phyloP scores from a whole-genome alignment of 768 basidiomycete species.

The Termitomyces sp. region DNA sequence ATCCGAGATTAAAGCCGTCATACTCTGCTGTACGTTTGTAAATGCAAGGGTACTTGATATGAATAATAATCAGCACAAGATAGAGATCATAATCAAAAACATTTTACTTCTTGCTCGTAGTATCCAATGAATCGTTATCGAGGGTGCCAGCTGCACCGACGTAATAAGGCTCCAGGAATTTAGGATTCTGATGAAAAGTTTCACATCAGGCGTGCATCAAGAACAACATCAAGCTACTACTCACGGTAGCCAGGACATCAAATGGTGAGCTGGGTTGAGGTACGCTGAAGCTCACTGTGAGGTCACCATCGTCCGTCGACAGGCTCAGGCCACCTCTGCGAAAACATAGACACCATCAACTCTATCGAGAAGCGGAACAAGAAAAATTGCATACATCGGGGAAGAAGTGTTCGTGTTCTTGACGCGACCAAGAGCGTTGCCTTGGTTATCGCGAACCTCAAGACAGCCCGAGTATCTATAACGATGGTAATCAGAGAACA shows the following conservation, averaged over 20 bases:
- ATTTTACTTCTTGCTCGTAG: conserved; percentile 16
- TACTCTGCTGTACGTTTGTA: conserved; percentile 32
- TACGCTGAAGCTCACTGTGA: conserved; percentile 26
- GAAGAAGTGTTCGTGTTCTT: conserved; percentile 22
- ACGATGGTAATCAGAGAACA: background rate
- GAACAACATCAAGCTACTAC: conserved; percentile 9
- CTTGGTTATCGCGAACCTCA: conserved; percentile 26
- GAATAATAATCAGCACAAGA: background rate
- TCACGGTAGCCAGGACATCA: conserved; percentile 31
- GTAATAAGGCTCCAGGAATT: conserved; percentile 30
- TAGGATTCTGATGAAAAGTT: conserved; percentile 27
- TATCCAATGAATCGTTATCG: conserved; percentile 3
- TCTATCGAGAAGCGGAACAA: background rate
- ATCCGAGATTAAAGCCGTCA: conserved; percentile 1
- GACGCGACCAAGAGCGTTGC: conserved; percentile 26
- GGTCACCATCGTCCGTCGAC: conserved; percentile 21
- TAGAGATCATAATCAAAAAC: background rate
- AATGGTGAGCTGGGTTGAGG: conserved; percentile 20
- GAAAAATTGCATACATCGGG: conserved; percentile 17
- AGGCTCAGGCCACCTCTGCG: conserved; percentile 30
- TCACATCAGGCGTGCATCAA: background rate
- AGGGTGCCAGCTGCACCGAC: conserved; percentile 29
- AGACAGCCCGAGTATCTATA: conserved; percentile 29
- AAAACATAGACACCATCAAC: background rate
- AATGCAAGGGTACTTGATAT: conserved; percentile 25